Percentiles rank a stretch among this genome's conserved stretches.
Evolutionary conservation across 768 basidiomycete species (phyloP).

Genomic region (Mycena vulgaris): DNA sequence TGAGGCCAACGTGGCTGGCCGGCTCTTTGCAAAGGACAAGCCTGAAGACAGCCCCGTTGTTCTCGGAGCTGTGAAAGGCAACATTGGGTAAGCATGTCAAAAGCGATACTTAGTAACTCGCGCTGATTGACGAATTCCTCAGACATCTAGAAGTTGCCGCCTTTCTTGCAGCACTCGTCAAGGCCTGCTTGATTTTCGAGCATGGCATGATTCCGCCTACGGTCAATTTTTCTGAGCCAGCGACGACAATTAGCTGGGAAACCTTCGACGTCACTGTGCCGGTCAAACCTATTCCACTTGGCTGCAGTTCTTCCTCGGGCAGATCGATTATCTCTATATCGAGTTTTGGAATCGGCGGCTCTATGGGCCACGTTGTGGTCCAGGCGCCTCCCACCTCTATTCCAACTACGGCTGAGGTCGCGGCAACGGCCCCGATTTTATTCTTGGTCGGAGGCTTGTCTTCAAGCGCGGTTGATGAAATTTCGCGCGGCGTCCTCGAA

Average conservation of each 20-base stretch:
- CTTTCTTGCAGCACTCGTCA: slow-evolving; percentile 33
- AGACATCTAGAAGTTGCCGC: slow-evolving; percentile 25
- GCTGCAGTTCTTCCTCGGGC: background rate
- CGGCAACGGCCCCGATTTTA: background rate
- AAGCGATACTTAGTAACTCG: background rate
- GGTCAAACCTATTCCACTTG: background rate
- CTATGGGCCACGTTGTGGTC: slow-evolving; percentile 21
- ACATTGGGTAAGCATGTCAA: slow-evolving; percentile 15
- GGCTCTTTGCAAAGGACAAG: background rate
- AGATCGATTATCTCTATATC: slow-evolving; percentile 13
- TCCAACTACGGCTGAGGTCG: background rate
- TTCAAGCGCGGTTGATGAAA: slow-evolving; percentile 1
- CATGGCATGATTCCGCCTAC: slow-evolving; percentile 48
- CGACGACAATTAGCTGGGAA: slow-evolving; percentile 28
- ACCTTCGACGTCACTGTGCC: background rate
- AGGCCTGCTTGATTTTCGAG: slow-evolving; percentile 50
- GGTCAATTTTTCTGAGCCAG: slow-evolving; percentile 43
- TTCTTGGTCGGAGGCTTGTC: slow-evolving; percentile 16
- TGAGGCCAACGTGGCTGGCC: slow-evolving; percentile 8
- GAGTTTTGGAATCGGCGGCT: background rate
- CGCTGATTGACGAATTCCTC: background rate
- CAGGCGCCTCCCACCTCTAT: slow-evolving; percentile 12
- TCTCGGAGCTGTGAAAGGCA: slow-evolving; percentile 25
- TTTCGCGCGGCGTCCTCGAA: background rate
- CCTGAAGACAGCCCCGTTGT: background rate